Base-by-base conservation (phyloP, 257 asterid genomes). In the Gentiana straminea region DNA sequence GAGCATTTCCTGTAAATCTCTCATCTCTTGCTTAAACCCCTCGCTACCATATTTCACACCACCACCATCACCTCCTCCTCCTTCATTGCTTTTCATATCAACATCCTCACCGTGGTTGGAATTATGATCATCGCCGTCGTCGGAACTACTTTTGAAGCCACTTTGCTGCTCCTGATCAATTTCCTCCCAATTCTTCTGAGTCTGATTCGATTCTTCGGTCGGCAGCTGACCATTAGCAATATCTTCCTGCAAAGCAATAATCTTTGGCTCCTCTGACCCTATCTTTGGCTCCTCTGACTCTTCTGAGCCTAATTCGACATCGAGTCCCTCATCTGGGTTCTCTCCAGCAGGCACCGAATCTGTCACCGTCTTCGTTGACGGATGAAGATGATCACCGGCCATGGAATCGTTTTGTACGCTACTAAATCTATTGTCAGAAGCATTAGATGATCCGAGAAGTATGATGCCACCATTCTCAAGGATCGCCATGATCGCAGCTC, bases 1-100 rank as follows among this genome's bases (percentile, higher is more conserved):
- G 55, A 79, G 73, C 89, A 80, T 76, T 50, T 83, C 94, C 69
- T 72, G 86, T 53, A 81, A 74, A 75, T 83, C 89, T 54, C 83
- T 78, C 85, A 83, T 83, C 2, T 41, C 46, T 41, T 41, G 7
- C 46, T 41, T 41, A 41, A 41, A 41, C 46, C 46, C 46, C 46
- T 41, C 10, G 7, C 9, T 10, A 1, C 46, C 81, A 9, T 50
- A 59, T 5, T 41, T 10, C 9, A n/a, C 65, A 66, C 52, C 70
- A 48, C 36, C 64, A 13, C 57, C 73, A 53, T 67, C 46, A 7
- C 7, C 46, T 63, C 4, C 49, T 41, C 57, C n/a, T 52, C 46
- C 52, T 44, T 10, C 24, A 53, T 67, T 63, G 4, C 49, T 41
- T 52, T 13, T 52, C 38, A 52, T 44, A 13, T 70, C 77, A 64